Base-by-base conservation (phyloP, 306 rosid species). In the Begonia fuchsioides region DNA sequence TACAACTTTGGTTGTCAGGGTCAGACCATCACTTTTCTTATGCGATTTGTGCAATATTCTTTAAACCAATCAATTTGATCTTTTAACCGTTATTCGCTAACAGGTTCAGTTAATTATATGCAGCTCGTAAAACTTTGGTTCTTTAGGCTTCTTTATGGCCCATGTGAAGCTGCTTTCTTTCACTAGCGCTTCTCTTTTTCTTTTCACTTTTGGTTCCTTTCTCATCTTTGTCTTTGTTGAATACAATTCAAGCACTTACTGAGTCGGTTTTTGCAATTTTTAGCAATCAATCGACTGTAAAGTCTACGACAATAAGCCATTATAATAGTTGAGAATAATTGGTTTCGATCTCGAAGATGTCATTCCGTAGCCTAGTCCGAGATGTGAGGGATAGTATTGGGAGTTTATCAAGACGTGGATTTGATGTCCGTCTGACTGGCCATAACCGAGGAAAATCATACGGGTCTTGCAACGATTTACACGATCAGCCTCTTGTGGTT, bases 331-430 rank as follows among this genome's bases (percentile, higher is more conserved):
- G 13, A 41, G 45, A 41, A 41, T n/a, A n/a, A 41, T 49, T 12
- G 15, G 50, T 15, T 39, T 13, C 41, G 11, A 39, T 2, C 16
- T 38, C 53, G 38, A 50, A 69, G 51, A 92, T 92, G 98, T 92
- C 96, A 19, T 92, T 92, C 66, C 94, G 98, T 17, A 77, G 96
- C 55, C 79, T 92, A 44, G 85, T 87, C 50, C 96, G 96, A 3
- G 96, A 87, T 50, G 85, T 87, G 32, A 77, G 93, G 65, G 93
- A 80, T 38, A 86, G 96, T 10, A 67, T 87, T 68, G 96, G 96
- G 66, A 87, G 96, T 64, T 70, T 87, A 52, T 87, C 96, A 0
- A 80, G 85, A 60, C 65, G 96, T 40, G 65, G 96, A 47, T 87
- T 83, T 52, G 94, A 87, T 46, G 80, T 71, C 58, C 72, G 82